Evolutionary conservation across 768 basidiomycete genomes (phyloP), one percentile per base, ranked within the genome.

Genomic region (Lactarius psammicola): DNA sequence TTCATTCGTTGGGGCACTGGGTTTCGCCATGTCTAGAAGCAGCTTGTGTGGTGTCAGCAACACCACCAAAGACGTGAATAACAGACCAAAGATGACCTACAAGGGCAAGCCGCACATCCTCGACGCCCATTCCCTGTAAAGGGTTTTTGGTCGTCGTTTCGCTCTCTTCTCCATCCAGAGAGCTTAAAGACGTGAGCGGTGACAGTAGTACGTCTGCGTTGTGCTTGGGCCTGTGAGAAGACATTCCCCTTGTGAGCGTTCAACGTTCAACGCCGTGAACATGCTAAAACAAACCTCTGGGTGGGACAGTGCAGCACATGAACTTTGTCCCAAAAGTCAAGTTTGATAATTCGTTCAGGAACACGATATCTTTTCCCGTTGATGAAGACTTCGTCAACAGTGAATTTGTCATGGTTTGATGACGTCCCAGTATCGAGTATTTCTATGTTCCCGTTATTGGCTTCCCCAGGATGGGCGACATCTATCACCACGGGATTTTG

Each of bases 311-410:
- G 56, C 38, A 23, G 18, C 10, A n/a, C 20, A 42, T 69, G 33
- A 33, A 92, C 80, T 75, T 90, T 95, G 63, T 86, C 88, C 95
- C 96, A 98, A 73, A 99, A 99, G 75, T 99, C 96, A 56, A 99
- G 83, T 55, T 92, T 83, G 70, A 99, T 90, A 57, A 95, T 83
- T 65, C 87, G 85, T 74, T 98, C 97, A 3, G 97, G 97, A 28
- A 98, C 88, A 72, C 95, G 82, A 77, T 97, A 98, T 53, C 92
- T 86, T 68, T 92, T 88, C 36, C 91, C 91, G 71, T 93, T 93
- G 71, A 94, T 93, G 59, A 92, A 78, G 28, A 94, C 87, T 71
- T 95, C 94, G 69, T 95, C 93, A 18, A 89, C 85, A 38, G 82
- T 74, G 54, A 89, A 79, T 68, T 81, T 87, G 44, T 76, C 76